Evolutionary conservation across 176 grass and related monocot species (phyloP), one percentile per base, ranked within the genome.

Genomic region (Phyllostachys edulis): DNA sequence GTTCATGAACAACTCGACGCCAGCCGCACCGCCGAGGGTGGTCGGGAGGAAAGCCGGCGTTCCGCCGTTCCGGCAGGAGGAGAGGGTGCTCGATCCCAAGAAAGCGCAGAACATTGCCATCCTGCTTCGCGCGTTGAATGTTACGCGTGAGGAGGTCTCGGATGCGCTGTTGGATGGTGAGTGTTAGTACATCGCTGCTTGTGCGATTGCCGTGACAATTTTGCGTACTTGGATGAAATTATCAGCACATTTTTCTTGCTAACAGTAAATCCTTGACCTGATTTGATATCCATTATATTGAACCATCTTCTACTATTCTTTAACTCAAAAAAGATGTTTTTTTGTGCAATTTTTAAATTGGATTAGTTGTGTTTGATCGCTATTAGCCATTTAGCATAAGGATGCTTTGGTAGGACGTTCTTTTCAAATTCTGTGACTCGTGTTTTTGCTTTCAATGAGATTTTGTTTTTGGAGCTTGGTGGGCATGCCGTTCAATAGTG

Each of bases 101-200:
- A 99, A 99, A 84, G 94, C 96, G 13, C 96, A 99, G 82, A 99
- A 99, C 73, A 99, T 99, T 23, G 91, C 93, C 71, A 99, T 99
- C 85, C 86, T 99, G 63, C 67, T 99, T 18, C 94, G 96, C 26
- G 96, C 96, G 21, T 84, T 99, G 78, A 99, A 99, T 90, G 93
- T 99, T 36, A 99, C 96, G 6, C 84, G 85, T 0, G 96, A 99
- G 75, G 96, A 99, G 79, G 93, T 99, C 54, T 92, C 93, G 2
- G 96, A 99, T 63, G 89, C 93, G 21, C 88, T 99, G 23, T 69
- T 96, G 69, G 96, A 99, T 72, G 96, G 96, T 99, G 90, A 88
- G 85, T 76, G 55, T 45, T 73, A 41, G 11, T 76, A 49, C 5
- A 17, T 26, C 18, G 38, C 78, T 49, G 44, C 60, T 80, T 83